Evolutionary conservation across 805 yeast genomes (phyloP), one percentile per base, ranked within the genome.

Genomic region (Sugiyamaella mastotermitis): DNA sequence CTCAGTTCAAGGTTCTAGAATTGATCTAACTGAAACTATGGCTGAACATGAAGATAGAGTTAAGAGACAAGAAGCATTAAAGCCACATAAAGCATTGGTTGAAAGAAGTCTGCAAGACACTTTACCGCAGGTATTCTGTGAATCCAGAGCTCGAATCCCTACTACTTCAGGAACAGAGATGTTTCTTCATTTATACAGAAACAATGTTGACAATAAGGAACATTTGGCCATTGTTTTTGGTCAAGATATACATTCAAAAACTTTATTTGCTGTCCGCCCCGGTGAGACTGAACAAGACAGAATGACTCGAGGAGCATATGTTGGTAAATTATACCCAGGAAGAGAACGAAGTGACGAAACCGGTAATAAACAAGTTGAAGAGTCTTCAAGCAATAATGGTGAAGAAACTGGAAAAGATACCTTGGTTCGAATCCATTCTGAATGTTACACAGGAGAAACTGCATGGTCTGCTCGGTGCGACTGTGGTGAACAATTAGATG

Each of bases 401-500:
- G 33, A 31, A 14, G 10, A 11, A 7, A 11, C 21, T 18, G 18
- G 5, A 24, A 27, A 35, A 37, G 60, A 60, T 41, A 59, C 65
- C 55, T 61, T 90, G 46, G 95, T 83, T 3, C 71, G 99, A 44
- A 87, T 92, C 49, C 99, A 92, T 57, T 83, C 95, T 3, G 99
- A 92, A 58, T 92, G 99, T 62, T 92, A 90, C 65, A 92, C 99
- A 0, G 99, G 99, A 2, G 99, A 92, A 57, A 92, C 97, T 1
- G 97, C 97, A 7, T 92, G 99, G 98, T 78, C 90, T 42, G 97
- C 99, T 1, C 73, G 99, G 39, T 92, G 99, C 61, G 99, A 92
- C 62, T 92, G 99, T 64, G 99, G 99, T 15, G 99, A 92, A 62
- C 99, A 92, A 65, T 84, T 92, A 53, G 97, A 92, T 61, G 96